Percentiles rank a stretch among this genome's conserved stretches.
phyloP scores from a whole-genome alignment of 106 monocot genomes.

The Xerophyta viscosa region DNA sequence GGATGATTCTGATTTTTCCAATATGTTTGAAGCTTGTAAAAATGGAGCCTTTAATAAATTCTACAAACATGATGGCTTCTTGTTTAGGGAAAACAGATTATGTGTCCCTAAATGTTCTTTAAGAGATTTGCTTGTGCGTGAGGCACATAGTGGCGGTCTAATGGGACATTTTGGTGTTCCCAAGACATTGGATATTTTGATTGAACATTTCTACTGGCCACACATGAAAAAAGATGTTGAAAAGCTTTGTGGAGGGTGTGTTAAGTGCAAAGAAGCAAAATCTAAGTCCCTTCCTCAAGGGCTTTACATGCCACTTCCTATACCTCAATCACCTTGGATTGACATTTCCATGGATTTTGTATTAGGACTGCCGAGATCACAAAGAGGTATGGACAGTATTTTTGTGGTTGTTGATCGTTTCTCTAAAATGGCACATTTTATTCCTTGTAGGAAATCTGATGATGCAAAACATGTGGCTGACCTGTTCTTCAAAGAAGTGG shows the following conservation, averaged over 20 bases:
- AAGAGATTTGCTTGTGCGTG: not conserved
- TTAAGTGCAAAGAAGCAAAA: not conserved
- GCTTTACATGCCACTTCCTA: not conserved
- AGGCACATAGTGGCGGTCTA: not conserved
- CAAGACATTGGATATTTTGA: not conserved
- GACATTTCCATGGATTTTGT: conserved; percentile 1
- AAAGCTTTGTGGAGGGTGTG: not conserved
- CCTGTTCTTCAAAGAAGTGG: not conserved
- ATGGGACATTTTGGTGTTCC: not conserved
- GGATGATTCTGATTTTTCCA: not conserved
- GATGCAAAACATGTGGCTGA: not conserved
- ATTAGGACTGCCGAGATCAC: conserved; percentile 1
- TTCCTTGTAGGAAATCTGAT: not conserved
- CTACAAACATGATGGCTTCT: not conserved
- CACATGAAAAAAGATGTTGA: not conserved
- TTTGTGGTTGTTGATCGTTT: conserved; percentile 3
- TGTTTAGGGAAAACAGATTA: not conserved
- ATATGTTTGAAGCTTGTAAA: not conserved
- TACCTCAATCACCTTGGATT: not conserved
- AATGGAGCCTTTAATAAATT: not conserved
- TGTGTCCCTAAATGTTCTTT: not conserved
- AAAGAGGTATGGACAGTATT: not conserved
- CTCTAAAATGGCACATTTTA: no score
- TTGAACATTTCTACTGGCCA: not conserved
- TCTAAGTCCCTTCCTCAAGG: not conserved